Evolutionary conservation across 495 filamentous ascomycete genomes (phyloP), one percentile per base, ranked within the genome.

Genomic region (Penicillium egyptiacum): DNA sequence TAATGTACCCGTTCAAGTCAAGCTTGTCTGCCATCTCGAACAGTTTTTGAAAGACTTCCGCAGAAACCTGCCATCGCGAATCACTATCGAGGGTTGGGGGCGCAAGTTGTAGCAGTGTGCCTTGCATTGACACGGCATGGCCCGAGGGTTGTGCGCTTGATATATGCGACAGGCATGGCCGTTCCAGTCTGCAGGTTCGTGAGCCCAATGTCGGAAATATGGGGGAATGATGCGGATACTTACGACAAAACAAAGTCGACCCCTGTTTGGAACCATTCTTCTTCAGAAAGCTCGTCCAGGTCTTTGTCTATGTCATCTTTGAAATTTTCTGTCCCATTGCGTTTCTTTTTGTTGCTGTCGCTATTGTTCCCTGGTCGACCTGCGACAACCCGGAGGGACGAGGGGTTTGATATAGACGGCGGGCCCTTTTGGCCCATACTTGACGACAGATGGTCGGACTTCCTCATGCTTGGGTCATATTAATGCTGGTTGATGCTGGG

Each of bases 201-300:
- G 3, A 23, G 25, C 6, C 23, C n/a, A 19, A 49, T 2, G 16
- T 31, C 3, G 26, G 1, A 23, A 25, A 7, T 28, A 9, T 40
- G 4, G 8, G 8, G 3, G 8, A 5, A 48, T 16, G 11, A 33
- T 33, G 30, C 30, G 30, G 30, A 12, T 33, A 59, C 62, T 48
- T 17, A 65, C 62, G 56, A 62, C 14, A 65, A 14, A 0, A 65
- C 62, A 22, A 65, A 65, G n/a, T 65, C 48, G 8, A 65, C 30
- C 0, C 62, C 62, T 17, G 58, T 43, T 19, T 65, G 62, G 11
- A 43, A 14, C 8, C 9, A 33, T 30, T 53, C 25, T 43, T 50
- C n/a, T 1, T 35, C 19, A 5, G 47, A 50, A 7, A 35, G 19
- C 5, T 14, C 19, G 19, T 30, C 9, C 4, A 50, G 17, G 11